Percentiles rank a stretch among this genome's conserved stretches.
Evolutionary conservation across 805 yeast genomes (phyloP).

Genomic region (Wickerhamomyces hampshirensis): DNA sequence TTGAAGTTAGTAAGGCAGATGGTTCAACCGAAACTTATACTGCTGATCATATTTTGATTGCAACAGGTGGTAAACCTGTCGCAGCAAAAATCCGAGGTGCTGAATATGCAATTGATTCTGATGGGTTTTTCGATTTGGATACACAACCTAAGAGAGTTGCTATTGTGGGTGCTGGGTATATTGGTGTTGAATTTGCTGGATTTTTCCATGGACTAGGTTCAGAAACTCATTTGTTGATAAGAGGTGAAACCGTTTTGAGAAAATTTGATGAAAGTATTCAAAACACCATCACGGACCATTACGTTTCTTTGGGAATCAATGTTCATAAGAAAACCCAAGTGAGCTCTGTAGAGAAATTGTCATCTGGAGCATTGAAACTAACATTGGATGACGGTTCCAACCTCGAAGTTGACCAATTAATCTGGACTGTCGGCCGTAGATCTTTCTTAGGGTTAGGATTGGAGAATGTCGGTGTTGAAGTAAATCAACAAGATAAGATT

Average conservation of each 20-base stretch:
- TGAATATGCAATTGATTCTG: slow-evolving; percentile 80
- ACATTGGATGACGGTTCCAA: slow-evolving; percentile 34
- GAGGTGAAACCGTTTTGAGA: slow-evolving; percentile 89
- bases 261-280: slow-evolving; percentile 82
- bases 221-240: slow-evolving; percentile 79
- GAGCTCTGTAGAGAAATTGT: slow-evolving; percentile 41
- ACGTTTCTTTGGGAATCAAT: slow-evolving; percentile 74
- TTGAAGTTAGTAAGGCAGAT: slow-evolving; percentile 71
- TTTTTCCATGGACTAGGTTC: slow-evolving; percentile 85
- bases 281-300: slow-evolving; percentile 72
- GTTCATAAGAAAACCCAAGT: slow-evolving; percentile 66
- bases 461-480: slow-evolving; percentile 68
- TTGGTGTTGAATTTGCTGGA: slow-evolving; percentile 94
- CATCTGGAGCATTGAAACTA: slow-evolving; percentile 45
- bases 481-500: slow-evolving; percentile 57
- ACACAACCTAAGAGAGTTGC: slow-evolving; percentile 89
- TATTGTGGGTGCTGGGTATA: slow-evolving; percentile 96
- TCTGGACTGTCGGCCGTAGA: slow-evolving; percentile 94
- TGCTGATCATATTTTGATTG: slow-evolving; percentile 80
- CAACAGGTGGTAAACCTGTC: slow-evolving; percentile 88
- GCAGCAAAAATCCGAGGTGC: slow-evolving; percentile 75
- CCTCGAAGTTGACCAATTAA: slow-evolving; percentile 69
- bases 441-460: slow-evolving; percentile 71
- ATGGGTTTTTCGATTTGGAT: slow-evolving; percentile 82
- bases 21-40: slow-evolving; percentile 54